Percentiles rank a stretch among this genome's conserved stretches.
These are phyloP conservation scores for Histomonas meleagridis DNA, from an alignment of 208 protist genomes.

Conservation along the genomic window DNA sequence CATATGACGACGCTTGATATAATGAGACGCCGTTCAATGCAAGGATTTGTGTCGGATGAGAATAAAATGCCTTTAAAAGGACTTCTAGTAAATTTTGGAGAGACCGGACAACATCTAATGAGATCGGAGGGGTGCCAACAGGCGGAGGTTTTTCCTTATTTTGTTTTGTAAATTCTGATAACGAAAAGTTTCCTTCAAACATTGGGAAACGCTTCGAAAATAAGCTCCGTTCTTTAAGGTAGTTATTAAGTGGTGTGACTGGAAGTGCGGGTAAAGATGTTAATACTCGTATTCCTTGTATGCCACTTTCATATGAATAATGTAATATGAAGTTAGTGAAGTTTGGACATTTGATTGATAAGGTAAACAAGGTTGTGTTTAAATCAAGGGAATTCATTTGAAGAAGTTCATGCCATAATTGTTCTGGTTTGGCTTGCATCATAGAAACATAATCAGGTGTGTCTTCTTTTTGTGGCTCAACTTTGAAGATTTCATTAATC, in stretches of 20 bases:
- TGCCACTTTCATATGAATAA: not conserved
- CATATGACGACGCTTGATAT: not conserved
- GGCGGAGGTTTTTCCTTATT: not conserved
- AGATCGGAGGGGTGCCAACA: not conserved
- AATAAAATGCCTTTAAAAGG: not conserved
- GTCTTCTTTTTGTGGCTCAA: not conserved
- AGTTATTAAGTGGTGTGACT: not conserved
- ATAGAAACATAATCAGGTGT: not conserved
- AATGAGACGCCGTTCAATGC: not conserved
- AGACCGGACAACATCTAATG: not conserved
- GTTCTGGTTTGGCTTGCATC: not conserved
- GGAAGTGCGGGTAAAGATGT: not conserved
- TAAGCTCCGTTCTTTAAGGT: not conserved
- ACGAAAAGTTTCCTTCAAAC: conserved; percentile 9
- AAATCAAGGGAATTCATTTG: not conserved
- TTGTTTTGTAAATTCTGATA: not conserved
- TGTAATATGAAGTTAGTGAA: not conserved
- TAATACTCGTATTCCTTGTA: not conserved
- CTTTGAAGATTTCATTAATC: not conserved
- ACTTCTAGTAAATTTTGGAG: not conserved
- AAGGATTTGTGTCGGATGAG: not conserved
- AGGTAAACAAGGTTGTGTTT: not conserved
- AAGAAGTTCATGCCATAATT: not conserved
- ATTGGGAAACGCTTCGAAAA: not conserved
- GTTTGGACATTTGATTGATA: not conserved